Base-by-base conservation (phyloP, 495 filamentous ascomycete genomes). In the Venustampulla echinocandica region DNA sequence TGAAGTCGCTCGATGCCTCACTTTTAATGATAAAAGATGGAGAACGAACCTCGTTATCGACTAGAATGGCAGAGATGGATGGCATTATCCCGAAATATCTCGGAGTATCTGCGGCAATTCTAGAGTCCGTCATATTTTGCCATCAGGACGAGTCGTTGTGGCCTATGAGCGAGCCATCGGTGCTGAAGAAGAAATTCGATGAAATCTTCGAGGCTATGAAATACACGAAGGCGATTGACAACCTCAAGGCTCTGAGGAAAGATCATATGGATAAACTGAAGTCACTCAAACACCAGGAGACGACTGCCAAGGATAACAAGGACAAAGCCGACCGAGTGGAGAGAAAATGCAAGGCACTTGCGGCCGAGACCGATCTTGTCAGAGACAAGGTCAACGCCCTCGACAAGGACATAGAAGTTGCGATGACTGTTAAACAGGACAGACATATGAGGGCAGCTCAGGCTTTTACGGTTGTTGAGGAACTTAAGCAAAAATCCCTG, bases 131-230 rank as follows among this genome's bases (percentile, higher is more conserved):
- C 58, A 96, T 98, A 53, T 98, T 98, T 65, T 98, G 92, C 61
- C 92, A 98, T 61, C 92, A 98, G 56, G 92, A 98, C 53, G 92
- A 98, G 49, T 95, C 90, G 44, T 62, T 97, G 36, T 98, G 92
- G 92, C 92, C 92, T 10, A 88, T 98, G 84, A 95, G 89, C 56
- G 87, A 93, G 57, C 87, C 90, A 0, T 62, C 69, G 0, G 75
- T 75, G 3, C 69, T 98, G 19, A 98, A 98, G 65, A 90, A 92
- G 66, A 80, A 76, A 28, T 98, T 98, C 45, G 92, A 98, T 58
- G 89, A 95, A 56, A 97, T 98, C 18, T 98, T 98, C 56, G 93
- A 97, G 63, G 92, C 92, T 5, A 67, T 84, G 65, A 95, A 93
- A 59, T 98, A 96, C 67, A 94, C 89, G 34, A 96, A 95, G 57